These are phyloP conservation scores for Nakazawaea holstii DNA, from an alignment of 805 yeast species.

Conservation along the genomic window DNA sequence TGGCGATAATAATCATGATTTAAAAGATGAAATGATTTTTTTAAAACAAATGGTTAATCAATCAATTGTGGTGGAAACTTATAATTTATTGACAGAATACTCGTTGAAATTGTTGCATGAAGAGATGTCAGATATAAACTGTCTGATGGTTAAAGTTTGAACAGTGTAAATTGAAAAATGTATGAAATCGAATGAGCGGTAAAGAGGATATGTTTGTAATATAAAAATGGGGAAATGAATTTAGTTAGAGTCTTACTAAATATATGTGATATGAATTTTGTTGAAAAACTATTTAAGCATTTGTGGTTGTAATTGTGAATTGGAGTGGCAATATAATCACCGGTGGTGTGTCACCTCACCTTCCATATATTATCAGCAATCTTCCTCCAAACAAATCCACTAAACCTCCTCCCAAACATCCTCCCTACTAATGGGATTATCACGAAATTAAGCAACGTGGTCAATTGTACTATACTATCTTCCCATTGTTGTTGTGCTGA, in stretches of 20 bases:
- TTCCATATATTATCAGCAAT: constrained; percentile 19
- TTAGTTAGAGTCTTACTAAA: no score
- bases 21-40: not conserved
- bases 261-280: no score
- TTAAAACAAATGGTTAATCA: not conserved
- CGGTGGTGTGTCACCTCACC: not conserved
- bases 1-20: not conserved
- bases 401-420: constrained; percentile 56
- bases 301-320: not conserved
- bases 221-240: no score
- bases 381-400: constrained; percentile 30
- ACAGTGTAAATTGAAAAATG: not conserved
- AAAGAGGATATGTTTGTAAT: not conserved
- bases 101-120: constrained; percentile 2
- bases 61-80: constrained; percentile 4
- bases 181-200: not conserved
- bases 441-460: constrained; percentile 52
- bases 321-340: not conserved
- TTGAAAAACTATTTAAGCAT: no score
- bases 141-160: not conserved
- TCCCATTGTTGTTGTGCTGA: constrained; percentile 72
- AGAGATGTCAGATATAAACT: constrained; percentile 1
- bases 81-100: constrained; percentile 3
- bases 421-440: constrained; percentile 65
- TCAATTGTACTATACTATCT: constrained; percentile 55